Evolutionary conservation across 2,329 filamentous ascomycete species (phyloP).

Genomic region (Didymella keratinophila): DNA sequence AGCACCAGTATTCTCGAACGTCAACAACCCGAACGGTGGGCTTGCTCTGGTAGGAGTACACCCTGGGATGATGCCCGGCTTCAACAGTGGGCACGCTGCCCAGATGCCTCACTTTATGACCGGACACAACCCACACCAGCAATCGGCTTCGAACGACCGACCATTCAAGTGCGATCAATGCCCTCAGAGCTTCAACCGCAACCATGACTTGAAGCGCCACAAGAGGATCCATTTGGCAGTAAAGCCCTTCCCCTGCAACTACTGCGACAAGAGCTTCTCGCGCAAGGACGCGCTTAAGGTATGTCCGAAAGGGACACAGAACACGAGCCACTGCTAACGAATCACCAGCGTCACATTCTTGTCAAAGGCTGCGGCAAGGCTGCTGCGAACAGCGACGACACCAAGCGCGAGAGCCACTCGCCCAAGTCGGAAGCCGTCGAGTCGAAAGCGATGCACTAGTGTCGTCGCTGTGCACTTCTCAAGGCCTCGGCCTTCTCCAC

Average conservation of each 20-base stretch:
- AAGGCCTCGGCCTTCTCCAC: slow-evolving; percentile 32
- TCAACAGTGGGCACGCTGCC: slow-evolving; percentile 68
- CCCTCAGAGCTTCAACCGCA: slow-evolving; percentile 91
- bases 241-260: slow-evolving; percentile 91
- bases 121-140: slow-evolving; percentile 60
- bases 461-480: slow-evolving; percentile 27
- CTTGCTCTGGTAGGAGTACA: slow-evolving; percentile 74
- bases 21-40: slow-evolving; percentile 75
- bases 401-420: slow-evolving; percentile 47
- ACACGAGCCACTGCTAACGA: slow-evolving; percentile 46
- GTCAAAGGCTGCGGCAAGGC: slow-evolving; percentile 72
- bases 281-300: slow-evolving; percentile 98
- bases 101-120: slow-evolving; percentile 70
- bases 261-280: slow-evolving; percentile 96
- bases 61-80: slow-evolving; percentile 63
- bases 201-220: slow-evolving; percentile 95
- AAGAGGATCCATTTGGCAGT: slow-evolving; percentile 94
- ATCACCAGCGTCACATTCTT: slow-evolving; percentile 66
- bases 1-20: slow-evolving; percentile 77
- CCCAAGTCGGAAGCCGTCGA: slow-evolving; percentile 43
- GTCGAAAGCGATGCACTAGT: slow-evolving; percentile 35
- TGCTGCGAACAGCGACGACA: slow-evolving; percentile 39
- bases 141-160: slow-evolving; percentile 72
- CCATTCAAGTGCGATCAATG: slow-evolving; percentile 96
- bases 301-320: slow-evolving; percentile 43